A percentile compares a stretch with the other conserved stretches of the same genome.
phyloP scores from a whole-genome alignment of 2,329 filamentous ascomycete genomes.

The Alternaria solani region DNA sequence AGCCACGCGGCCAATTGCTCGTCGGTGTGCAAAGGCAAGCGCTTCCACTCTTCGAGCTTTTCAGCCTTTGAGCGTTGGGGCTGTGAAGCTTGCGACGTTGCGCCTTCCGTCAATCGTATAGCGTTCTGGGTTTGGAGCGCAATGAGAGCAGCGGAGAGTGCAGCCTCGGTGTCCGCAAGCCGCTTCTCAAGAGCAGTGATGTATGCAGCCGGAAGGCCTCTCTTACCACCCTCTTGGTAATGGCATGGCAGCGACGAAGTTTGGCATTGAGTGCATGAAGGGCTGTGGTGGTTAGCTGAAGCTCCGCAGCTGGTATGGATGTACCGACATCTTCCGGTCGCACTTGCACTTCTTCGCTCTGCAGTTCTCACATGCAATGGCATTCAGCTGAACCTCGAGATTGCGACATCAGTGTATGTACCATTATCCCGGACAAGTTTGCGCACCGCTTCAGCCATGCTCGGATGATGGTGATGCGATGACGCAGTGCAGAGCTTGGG shows the following conservation, averaged over 20 bases:
- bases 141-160: conserved; percentile 27
- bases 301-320: background rate
- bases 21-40: conserved; percentile 26
- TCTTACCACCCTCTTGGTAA: conserved; percentile 38
- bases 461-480: background rate
- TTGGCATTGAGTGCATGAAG: conserved; percentile 36
- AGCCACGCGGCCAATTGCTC: conserved; percentile 35
- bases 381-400: conserved; percentile 18
- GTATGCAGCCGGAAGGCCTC: conserved; percentile 37
- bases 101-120: background rate
- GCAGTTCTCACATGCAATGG: conserved; percentile 39
- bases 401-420: background rate
- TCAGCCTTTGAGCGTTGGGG: conserved; percentile 32
- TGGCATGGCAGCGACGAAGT: conserved; percentile 23
- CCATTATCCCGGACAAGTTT: background rate
- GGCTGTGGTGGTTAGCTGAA: conserved; percentile 20
- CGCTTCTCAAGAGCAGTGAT: conserved; percentile 35
- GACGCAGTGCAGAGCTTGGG: background rate
- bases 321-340: conserved; percentile 34
- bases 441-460: conserved; percentile 1
- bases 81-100: background rate
- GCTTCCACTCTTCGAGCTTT: conserved; percentile 36
- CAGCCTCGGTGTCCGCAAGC: conserved; percentile 36
- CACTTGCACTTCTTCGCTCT: conserved; percentile 41
- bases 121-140: conserved; percentile 15